These are phyloP conservation scores for Clathrospora elynae DNA, from an alignment of 2,329 filamentous ascomycete genomes.

Conservation along the genomic window DNA sequence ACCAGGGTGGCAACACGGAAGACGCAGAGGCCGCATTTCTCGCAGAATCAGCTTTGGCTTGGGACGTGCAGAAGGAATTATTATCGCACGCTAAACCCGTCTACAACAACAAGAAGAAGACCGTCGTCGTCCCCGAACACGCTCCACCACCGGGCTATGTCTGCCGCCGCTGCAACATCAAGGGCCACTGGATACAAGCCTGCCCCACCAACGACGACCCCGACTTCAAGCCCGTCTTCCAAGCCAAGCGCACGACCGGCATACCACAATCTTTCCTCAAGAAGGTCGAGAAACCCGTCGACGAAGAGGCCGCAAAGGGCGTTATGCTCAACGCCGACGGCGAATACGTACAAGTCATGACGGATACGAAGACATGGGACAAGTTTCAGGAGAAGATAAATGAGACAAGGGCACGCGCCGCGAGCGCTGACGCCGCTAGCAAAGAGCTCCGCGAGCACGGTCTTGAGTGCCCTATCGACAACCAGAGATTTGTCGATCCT, in stretches of 20 bases:
- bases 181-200: conserved; percentile 98
- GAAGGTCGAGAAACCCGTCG: conserved; percentile 88
- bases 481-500: conserved; percentile 96
- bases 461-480: conserved; percentile 93
- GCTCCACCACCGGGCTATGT: conserved; percentile 93
- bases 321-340: conserved; percentile 98
- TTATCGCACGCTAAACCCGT: conserved; percentile 71
- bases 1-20: conserved; percentile 73
- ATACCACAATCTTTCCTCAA: conserved; percentile 95
- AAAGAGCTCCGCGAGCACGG: conserved; percentile 88
- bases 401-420: conserved; percentile 79
- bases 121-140: conserved; percentile 82
- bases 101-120: conserved; percentile 58
- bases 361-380: conserved; percentile 95
- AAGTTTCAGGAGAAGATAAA: conserved; percentile 95
- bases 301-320: conserved; percentile 83
- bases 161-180: conserved; percentile 94
- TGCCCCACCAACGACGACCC: conserved; percentile 99
- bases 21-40: conserved; percentile 94
- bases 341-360: conserved; percentile 94
- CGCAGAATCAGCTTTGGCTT: conserved; percentile 85
- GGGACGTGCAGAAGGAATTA: conserved; percentile 90
- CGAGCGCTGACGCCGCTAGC: conserved; percentile 75
- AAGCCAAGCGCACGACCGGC: conserved; percentile 94
- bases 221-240: conserved; percentile 88